Evolutionary conservation across 768 basidiomycete genomes (phyloP), one percentile per base, ranked within the genome.

Genomic region (Baorangia bicolor): DNA sequence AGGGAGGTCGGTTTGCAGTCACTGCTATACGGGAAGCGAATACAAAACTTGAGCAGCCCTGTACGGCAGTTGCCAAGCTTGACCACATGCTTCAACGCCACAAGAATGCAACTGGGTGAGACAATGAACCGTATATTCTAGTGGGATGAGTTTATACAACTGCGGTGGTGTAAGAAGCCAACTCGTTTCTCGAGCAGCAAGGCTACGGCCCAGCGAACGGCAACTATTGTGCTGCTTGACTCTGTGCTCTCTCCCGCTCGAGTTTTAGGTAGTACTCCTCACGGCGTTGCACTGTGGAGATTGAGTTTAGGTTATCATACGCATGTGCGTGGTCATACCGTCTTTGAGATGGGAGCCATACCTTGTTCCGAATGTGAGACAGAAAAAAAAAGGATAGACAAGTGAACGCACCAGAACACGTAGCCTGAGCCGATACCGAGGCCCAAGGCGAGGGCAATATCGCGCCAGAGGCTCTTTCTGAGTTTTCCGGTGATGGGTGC

Each of bases 401-500:
- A 41, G 16, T 12, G 37, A 43, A 80, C 90, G 62, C 58, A 94
- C 94, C 94, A 97, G 77, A 82, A 97, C 3, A 81, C 81, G 67
- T 92, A 95, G 31, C 83, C 93, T 12, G 81, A 77, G 45, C 84
- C 77, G 51, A 87, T 61, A 27, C 93, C 94, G 49, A 96, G 82
- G 63, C 90, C 93, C 41, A 95, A 69, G 37, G 84, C 81, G 64
- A 83, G 78, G 44, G 83, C 78, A 59, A 96, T 64, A 70, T 97
- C 94, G 59, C 92, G 83, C 85, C 91, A 91, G 74, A 95, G 85
- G 66, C 86, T 81, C 77, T 95, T 96, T 78, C 94, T 90, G 77
- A 95, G 89, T 77, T 84, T 93, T 72, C 94, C 94, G 49, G 90
- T 90, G 74, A 96, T 94, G 64, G 94, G 93, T 58, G 91, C 87